Base-by-base conservation (phyloP, 176 grass and related monocot species). In the Aechmea fasciata region DNA sequence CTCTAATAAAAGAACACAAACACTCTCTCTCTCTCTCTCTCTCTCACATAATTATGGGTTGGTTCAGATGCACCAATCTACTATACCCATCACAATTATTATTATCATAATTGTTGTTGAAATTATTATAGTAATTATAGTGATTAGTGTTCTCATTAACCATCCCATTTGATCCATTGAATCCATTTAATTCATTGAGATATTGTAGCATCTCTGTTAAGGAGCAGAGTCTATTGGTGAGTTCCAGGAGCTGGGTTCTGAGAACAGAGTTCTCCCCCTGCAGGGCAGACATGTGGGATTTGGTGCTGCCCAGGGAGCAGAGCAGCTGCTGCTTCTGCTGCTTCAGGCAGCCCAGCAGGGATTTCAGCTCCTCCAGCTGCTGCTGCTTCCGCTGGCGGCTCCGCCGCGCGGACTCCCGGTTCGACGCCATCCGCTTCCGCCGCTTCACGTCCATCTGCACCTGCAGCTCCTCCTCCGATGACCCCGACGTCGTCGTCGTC, bases 401-500 rank as follows among this genome's bases (percentile, higher is more conserved):
- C 51, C 93, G 77, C 17, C 84, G 71, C 8, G 93, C 93, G 0
- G 93, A 97, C 59, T 92, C 93, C n/a, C 93, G 74, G 79, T 97
- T 97, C 2, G 93, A 97, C 48, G 86, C 79, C 84, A 87, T 92
- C 73, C 93, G 75, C 52, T 81, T 64, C 79, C 79, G 75, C 82
- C 83, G 89, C 73, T 76, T 79, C 19, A 70, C 81, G 71, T 85
- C 86, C 71, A 85, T 78, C 68, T 69, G 72, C 0, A 59, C 73
- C 28, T 76, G 81, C 18, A 83, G 53, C 19, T 92, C 71, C n/a
- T 70, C 53, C 11, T 74, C 77, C 4, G 83, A 69, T 67, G 67
- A 83, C 51, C 47, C 47, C 1, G 52, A 69, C 12, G 78, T 71
- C 29, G 15, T 24, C 47, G 63, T 2, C 12, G 73, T 66, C 69